A percentile compares a stretch with the other conserved stretches of the same genome.
phyloP scores from a whole-genome alignment of 1,284 basidiomycete species.

The Ceratobasidium theobromae region DNA sequence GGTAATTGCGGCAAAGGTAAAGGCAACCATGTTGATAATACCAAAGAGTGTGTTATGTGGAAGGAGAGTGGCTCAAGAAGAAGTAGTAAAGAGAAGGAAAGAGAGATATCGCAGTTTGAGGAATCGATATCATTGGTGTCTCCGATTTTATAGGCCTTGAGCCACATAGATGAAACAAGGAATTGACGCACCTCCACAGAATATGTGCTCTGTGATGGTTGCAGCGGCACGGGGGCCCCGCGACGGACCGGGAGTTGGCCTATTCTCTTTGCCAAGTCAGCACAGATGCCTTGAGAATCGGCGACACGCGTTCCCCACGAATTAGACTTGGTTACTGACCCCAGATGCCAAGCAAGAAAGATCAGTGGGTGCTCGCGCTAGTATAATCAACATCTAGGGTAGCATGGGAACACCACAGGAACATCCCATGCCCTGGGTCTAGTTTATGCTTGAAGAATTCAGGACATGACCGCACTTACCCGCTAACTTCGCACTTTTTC shows the following conservation, averaged over 20 bases:
- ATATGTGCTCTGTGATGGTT: neutral
- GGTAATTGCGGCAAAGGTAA: slow-evolving; percentile 22
- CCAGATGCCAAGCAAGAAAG: neutral
- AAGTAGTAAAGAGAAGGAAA: neutral
- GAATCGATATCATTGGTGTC: neutral
- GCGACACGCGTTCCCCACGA: neutral
- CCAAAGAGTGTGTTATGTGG: slow-evolving; percentile 3
- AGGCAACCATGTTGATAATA: slow-evolving; percentile 27
- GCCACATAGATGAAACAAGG: slow-evolving; percentile 3
- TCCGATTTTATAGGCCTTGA: slow-evolving; percentile 5
- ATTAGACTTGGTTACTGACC: neutral
- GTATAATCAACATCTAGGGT: neutral
- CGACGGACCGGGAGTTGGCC: slow-evolving; percentile 8
- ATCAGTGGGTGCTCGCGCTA: neutral
- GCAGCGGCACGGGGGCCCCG: neutral
- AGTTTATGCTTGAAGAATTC: neutral
- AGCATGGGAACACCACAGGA: neutral
- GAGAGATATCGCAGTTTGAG: slow-evolving; percentile 23
- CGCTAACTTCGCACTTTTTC: too few species aligned
- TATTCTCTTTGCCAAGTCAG: slow-evolving; percentile 5
- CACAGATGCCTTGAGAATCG: neutral
- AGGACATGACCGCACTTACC: too few species aligned
- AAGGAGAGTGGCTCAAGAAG: slow-evolving; percentile 13
- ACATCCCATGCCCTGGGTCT: too few species aligned
- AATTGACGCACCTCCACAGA: neutral